Conservation (phyloP, 2,329 filamentous ascomycete genomes). For the Beauveria sp. region DNA sequence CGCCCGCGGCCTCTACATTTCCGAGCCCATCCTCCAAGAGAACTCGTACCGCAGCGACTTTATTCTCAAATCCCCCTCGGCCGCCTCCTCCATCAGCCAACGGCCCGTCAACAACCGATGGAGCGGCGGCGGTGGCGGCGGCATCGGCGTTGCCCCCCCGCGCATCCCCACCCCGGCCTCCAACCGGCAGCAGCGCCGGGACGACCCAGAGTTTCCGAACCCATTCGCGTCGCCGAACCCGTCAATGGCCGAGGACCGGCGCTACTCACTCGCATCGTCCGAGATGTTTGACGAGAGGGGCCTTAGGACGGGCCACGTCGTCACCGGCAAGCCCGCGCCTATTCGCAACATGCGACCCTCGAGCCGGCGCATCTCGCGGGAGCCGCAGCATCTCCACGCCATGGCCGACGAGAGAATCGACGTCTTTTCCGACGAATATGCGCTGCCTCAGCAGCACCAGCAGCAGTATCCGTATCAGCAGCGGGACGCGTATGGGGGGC, state of each 20-base stretch:
- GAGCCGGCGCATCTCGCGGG: slow-evolving; percentile 7
- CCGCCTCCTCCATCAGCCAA: slow-evolving; percentile 12
- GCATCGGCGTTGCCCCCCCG: too few species aligned
- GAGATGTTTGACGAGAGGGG: background rate
- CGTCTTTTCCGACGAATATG: background rate
- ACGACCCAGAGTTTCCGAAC: slow-evolving; percentile 19
- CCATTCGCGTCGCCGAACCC: slow-evolving; percentile 27
- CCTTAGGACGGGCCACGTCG: slow-evolving; percentile 8
- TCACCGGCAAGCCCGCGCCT: slow-evolving; percentile 10
- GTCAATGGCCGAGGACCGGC: slow-evolving; percentile 16
- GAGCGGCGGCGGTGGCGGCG: slow-evolving; percentile 12
- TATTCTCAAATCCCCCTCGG: slow-evolving; percentile 31
- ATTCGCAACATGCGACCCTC: slow-evolving; percentile 8
- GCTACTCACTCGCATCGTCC: background rate
- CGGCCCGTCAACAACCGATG: slow-evolving; percentile 12
- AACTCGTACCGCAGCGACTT: slow-evolving; percentile 45
- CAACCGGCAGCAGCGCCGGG: background rate
- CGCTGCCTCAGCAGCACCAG: background rate
- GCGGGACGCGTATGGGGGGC: background rate
- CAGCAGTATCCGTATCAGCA: background rate
- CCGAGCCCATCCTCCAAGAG: slow-evolving; percentile 44
- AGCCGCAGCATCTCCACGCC: background rate
- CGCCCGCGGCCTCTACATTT: slow-evolving; percentile 35
- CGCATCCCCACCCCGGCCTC: background rate
- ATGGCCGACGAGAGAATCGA: background rate